Percentiles rank a stretch among this genome's conserved stretches.
phyloP scores from a whole-genome alignment of 768 basidiomycete species.

The Brasilioporus rufonigricans region DNA sequence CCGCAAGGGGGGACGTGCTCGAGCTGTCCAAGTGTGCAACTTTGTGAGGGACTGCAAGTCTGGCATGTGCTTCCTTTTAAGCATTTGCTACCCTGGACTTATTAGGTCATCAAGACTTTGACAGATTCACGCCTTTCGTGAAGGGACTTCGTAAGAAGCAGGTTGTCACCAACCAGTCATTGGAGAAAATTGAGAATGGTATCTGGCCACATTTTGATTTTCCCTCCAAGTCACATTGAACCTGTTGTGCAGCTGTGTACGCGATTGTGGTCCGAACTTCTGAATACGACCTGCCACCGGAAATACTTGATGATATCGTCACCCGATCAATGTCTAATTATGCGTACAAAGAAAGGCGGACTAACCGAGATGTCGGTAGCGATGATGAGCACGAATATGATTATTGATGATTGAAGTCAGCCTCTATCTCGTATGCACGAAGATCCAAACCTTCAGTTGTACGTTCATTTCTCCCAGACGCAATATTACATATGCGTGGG shows the following conservation, averaged over 20 bases:
- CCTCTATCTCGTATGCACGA: too few species aligned
- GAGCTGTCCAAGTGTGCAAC: constrained; percentile 59
- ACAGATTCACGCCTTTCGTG: constrained; percentile 67
- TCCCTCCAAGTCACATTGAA: neutral
- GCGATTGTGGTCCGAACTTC: constrained; percentile 69
- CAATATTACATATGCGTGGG: constrained; percentile 3
- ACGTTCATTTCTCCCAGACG: neutral
- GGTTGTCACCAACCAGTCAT: constrained; percentile 76
- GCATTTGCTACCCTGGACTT: neutral
- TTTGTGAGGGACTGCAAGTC: constrained; percentile 77
- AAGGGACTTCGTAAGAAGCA: constrained; percentile 85
- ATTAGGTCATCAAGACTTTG: constrained; percentile 57
- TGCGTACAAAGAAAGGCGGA: constrained; percentile 18
- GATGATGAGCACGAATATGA: constrained; percentile 29
- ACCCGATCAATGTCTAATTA: constrained; percentile 43
- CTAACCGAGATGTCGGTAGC: constrained; percentile 18
- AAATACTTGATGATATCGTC: constrained; percentile 70
- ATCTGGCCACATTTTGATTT: neutral
- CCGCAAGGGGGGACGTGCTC: constrained; percentile 59
- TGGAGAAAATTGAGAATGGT: constrained; percentile 96
- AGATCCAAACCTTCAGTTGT: too few species aligned
- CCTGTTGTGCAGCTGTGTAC: constrained; percentile 56
- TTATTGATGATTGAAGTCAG: constrained; percentile 7
- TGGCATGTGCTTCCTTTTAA: constrained; percentile 39
- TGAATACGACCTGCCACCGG: constrained; percentile 67